A percentile compares a stretch with the other conserved stretches of the same genome.
These are phyloP conservation scores for Moesziomyces antarcticus DNA, from an alignment of 1,284 basidiomycete species.

Conservation along the genomic window DNA sequence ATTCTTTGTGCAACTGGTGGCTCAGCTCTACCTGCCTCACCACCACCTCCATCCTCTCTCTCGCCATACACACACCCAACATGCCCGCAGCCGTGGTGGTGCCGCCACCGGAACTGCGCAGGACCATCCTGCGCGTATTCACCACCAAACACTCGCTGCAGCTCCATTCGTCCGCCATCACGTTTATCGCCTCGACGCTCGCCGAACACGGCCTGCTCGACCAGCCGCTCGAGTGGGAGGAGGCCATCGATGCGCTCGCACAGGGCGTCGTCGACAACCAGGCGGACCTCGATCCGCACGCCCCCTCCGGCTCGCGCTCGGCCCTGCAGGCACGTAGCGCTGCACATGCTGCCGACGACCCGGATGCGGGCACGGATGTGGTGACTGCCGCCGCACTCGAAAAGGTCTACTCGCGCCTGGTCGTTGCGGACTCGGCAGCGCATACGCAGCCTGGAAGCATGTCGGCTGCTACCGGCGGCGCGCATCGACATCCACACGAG, in stretches of 20 bases:
- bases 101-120: constrained; percentile 58
- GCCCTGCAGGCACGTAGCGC: not conserved
- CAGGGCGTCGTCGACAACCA: constrained; percentile 58
- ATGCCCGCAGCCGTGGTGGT: not conserved
- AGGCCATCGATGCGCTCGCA: constrained; percentile 65
- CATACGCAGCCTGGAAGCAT: constrained; percentile 3
- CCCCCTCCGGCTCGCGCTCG: constrained; percentile 1
- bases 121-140: constrained; percentile 58
- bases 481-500: constrained; percentile 32
- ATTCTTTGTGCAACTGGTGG: not conserved
- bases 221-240: constrained; percentile 54
- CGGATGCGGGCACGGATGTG: constrained; percentile 26
- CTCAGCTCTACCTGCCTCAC: not conserved
- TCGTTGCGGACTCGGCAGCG: constrained; percentile 57
- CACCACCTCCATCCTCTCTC: not conserved
- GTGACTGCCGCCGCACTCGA: constrained; percentile 59
- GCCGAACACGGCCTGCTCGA: constrained; percentile 57
- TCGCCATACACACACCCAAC: not conserved
- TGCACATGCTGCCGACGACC: not conserved
- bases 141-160: constrained; percentile 63
- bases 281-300: constrained; percentile 14
- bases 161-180: constrained; percentile 63
- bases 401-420: constrained; percentile 60
- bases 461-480: constrained; percentile 4
- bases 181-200: constrained; percentile 60